Evolutionary conservation across 371 early-diverging fungal genomes (phyloP), one percentile per base, ranked within the genome.

Genomic region (Mortierella sp.): DNA sequence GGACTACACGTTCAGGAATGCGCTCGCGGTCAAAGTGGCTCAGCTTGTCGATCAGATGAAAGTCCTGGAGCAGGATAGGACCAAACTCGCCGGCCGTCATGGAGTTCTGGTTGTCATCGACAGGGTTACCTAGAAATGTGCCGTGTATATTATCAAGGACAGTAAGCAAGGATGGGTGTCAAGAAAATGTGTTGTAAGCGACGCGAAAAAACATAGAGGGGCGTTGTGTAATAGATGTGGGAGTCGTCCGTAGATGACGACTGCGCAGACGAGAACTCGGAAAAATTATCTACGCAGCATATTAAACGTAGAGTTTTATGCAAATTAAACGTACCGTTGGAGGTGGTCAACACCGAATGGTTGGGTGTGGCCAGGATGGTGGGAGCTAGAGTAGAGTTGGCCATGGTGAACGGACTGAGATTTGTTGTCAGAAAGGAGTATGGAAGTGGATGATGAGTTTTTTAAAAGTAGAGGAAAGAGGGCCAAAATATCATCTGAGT

Each of bases 1-100:
- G 93, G 51, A 93, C 93, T 52, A 93, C 94, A 67, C 93, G 89
- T 67, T 93, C 92, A 28, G 93, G 93, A 53, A 90, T 87, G 59
- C 94, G 87, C 79, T 94, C 94, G 58, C 90, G 90, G 81, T 93
- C 93, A 84, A 93, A 93, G 81, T 92, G 94, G 56, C 90, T 80
- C n/a, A 93, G 81, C 79, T 93, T 93, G 71, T 93, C 92, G 61
- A 92, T 84, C 41, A 91, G 82, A 57, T 90, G 87, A 59, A 91
- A 90, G 67, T 93, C 94, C 72, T 91, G 90, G 50, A 93, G 41
- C n/a, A 85, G 66, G 46, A 87, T 64, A 1, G 88, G 88, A 2
- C 89, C 89, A 55, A 71, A 64, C 46, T 64, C 68, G 24, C 89
- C 89, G 21, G 88, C 87, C 9, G 88, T 86, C 64, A 83, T 24